A percentile compares a stretch with the other conserved stretches of the same genome.
Evolutionary conservation across 495 filamentous ascomycete species (phyloP).

Genomic region (Halenospora varia): DNA sequence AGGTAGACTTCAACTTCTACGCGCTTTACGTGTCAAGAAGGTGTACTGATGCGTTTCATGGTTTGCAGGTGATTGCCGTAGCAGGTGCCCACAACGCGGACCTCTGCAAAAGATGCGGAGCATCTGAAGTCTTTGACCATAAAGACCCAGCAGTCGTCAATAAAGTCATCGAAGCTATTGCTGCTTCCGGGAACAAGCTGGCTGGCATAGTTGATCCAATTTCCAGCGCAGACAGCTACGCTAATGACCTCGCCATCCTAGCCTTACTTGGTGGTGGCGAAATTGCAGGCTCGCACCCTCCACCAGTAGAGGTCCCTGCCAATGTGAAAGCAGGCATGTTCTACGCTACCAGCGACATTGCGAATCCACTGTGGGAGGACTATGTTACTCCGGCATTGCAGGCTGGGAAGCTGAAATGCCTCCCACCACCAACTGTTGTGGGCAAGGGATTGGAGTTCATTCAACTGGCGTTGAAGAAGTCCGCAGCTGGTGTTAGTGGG

Average conservation of each 20-base stretch:
- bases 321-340: constrained; percentile 41
- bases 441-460: constrained; percentile 36
- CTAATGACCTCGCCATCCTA: constrained; percentile 33
- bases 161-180: constrained; percentile 30
- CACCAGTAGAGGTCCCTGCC: constrained; percentile 27
- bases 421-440: constrained; percentile 33
- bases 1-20: no score
- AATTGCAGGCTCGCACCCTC: constrained; percentile 33
- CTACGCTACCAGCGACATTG: constrained; percentile 41
- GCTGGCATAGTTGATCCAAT: constrained; percentile 41
- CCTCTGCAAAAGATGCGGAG: constrained; percentile 27
- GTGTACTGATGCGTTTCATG: no score
- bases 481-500: constrained; percentile 33
- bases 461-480: constrained; percentile 29
- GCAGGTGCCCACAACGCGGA: constrained; percentile 28
- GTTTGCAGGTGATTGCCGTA: no score
- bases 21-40: no score
- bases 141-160: constrained; percentile 28
- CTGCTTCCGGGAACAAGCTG: constrained; percentile 8
- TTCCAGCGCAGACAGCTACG: constrained; percentile 30
- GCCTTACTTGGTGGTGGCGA: constrained; percentile 33
- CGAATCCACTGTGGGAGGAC: constrained; percentile 38
- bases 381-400: constrained; percentile 36
- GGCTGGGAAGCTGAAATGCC: constrained; percentile 32
- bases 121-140: constrained; percentile 31